These are phyloP conservation scores for Dicorynia guianensis DNA, from an alignment of 306 rosid genomes.

Conservation along the genomic window DNA sequence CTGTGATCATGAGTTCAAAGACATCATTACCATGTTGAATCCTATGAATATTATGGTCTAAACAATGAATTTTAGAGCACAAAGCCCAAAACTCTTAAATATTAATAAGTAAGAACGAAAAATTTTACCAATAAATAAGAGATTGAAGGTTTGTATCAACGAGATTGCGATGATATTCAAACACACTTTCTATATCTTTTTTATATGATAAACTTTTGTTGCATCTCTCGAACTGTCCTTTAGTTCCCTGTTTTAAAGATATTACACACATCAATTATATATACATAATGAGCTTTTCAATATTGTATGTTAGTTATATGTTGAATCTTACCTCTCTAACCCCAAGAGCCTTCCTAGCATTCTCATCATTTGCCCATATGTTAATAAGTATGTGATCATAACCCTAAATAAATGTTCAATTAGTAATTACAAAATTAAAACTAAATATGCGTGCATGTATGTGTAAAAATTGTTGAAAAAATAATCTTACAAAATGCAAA, in stretches of 20 bases:
- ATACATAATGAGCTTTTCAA: background rate
- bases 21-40: background rate
- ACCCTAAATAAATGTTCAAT: constrained; percentile 21
- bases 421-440: no score
- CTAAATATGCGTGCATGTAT: no score
- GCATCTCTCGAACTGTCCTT: constrained; percentile 46
- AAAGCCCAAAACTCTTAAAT: background rate
- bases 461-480: no score
- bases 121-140: constrained; percentile 46
- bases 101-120: no score
- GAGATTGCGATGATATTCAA: constrained; percentile 42
- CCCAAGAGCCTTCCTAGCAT: constrained; percentile 46
- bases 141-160: constrained; percentile 42
- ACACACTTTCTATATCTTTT: fast-evolving
- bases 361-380: constrained; percentile 53
- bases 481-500: no score
- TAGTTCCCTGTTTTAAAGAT: constrained; percentile 42
- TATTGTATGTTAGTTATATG: no score
- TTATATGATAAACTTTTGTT: constrained; percentile 47
- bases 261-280: background rate
- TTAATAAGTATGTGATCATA: constrained; percentile 40
- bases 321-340: constrained; percentile 45
- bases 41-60: background rate
- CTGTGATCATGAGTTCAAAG: constrained; percentile 37
- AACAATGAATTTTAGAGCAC: background rate